Base-by-base conservation (phyloP, 768 basidiomycete species). In the Exsudoporus frostii region DNA sequence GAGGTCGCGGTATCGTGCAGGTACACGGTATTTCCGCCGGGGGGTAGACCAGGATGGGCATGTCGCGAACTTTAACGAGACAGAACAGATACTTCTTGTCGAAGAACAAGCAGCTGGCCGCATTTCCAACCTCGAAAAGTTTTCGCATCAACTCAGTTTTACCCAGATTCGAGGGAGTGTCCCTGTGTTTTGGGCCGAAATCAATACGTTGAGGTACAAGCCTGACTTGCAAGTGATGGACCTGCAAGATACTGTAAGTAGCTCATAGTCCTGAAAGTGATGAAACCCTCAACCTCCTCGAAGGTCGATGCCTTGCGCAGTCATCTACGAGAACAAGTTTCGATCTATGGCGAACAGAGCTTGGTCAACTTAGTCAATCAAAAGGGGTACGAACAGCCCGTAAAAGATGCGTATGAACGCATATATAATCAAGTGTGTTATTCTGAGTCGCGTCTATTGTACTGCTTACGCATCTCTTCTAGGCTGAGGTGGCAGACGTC, bases 201-300 rank as follows among this genome's bases (percentile, higher is more conserved):
- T 99, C 65, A 98, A 92, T 71, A 98, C 90, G 39, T 66, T 99
- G 60, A 79, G 94, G 60, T 99, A 98, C 69, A 96, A 92, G 64
- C 97, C 97, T 9, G 97, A 98, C 72, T 72, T 99, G 53, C 92
- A 93, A 71, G 80, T 98, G 51, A 98, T 99, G 96, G 93, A 98
- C 47, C 70, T 90, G 37, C 83, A 85, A 48, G 85, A 92, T 55
- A 90, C 94, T 25, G 95, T 94, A 61, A 60, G 84, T 72, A 32
- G 13, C 7, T 48, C n/a, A 20, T 37, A 46, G 13, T 43, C 41
- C 24, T 48, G 34, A 43, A 34, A 37, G 5, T 13, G 47, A 49
- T 25, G n/a, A 32, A 22, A 34, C 29, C 9, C 50, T 62, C 34
- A 62, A 24, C 14, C 17, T 25, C 38, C 17, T 41, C 22, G 4